A percentile compares a stretch with the other conserved stretches of the same genome.
Evolutionary conservation across 2,329 filamentous ascomycete genomes (phyloP).

Genomic region (Colletotrichum falcatum): DNA sequence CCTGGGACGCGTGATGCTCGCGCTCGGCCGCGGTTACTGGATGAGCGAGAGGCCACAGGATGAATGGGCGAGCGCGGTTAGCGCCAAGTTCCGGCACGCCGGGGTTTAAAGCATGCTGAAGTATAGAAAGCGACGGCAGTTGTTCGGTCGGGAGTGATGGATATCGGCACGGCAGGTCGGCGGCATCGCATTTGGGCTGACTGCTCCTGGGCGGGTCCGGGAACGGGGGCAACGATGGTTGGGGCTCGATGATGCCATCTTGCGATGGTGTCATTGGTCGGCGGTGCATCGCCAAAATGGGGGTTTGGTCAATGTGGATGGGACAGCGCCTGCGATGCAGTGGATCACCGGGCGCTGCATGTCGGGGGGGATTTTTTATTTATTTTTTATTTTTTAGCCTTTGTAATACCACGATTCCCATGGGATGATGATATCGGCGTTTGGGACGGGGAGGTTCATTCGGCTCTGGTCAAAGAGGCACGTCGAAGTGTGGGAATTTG

Average conservation of each 20-base stretch:
- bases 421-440: slow-evolving; percentile 10
- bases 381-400: too few species aligned
- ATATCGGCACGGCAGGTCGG: slow-evolving; percentile 38
- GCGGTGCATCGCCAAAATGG: slow-evolving; percentile 9
- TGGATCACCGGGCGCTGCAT: slow-evolving; percentile 2
- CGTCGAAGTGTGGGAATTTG: slow-evolving; percentile 16
- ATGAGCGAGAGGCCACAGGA: slow-evolving; percentile 75
- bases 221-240: slow-evolving; percentile 16
- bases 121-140: not conserved
- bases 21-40: slow-evolving; percentile 83
- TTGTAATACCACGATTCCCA: not conserved
- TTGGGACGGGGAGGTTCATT: slow-evolving; percentile 7
- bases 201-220: slow-evolving; percentile 2
- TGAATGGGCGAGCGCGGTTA: slow-evolving; percentile 78
- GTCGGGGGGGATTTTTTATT: not conserved
- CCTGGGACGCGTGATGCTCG: slow-evolving; percentile 83
- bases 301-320: slow-evolving; percentile 15
- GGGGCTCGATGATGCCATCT: slow-evolving; percentile 35
- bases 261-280: slow-evolving; percentile 24
- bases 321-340: not conserved
- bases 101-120: slow-evolving; percentile 17
- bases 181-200: slow-evolving; percentile 26
- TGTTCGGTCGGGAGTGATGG: slow-evolving; percentile 8
- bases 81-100: slow-evolving; percentile 40
- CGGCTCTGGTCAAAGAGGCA: slow-evolving; percentile 6